Percentiles rank a stretch among this genome's conserved stretches.
Evolutionary conservation across 2,329 filamentous ascomycete genomes (phyloP).

Genomic region (Cercospora janseana): DNA sequence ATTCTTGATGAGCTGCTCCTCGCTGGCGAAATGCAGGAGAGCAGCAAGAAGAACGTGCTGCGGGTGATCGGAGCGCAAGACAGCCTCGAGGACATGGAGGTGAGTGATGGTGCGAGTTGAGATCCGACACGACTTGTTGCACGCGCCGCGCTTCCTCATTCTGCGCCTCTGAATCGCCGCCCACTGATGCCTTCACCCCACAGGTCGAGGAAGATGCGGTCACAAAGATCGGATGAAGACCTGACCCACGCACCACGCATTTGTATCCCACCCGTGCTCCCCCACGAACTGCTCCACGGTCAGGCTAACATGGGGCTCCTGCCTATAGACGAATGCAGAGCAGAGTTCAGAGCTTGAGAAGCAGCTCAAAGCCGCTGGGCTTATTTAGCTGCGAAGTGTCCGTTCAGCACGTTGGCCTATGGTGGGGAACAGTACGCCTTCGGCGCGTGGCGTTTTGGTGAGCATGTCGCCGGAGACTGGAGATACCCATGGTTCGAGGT

Average conservation of each 20-base stretch:
- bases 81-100: conserved; percentile 98
- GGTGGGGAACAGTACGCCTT: conserved; percentile 34
- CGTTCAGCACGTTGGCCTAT: conserved; percentile 23
- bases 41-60: conserved; percentile 98
- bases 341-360: conserved; percentile 32
- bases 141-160: not conserved
- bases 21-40: conserved; percentile 96
- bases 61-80: conserved; percentile 96
- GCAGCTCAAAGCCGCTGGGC: conserved; percentile 31
- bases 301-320: conserved; percentile 20
- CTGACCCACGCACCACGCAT: conserved; percentile 14
- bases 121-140: not conserved
- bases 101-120: conserved; percentile 54
- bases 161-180: conserved; percentile 25
- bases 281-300: conserved; percentile 5
- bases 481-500: conserved; percentile 26
- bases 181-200: conserved; percentile 33
- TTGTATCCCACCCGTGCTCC: conserved; percentile 19
- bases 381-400: conserved; percentile 35
- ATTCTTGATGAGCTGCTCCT: conserved; percentile 95
- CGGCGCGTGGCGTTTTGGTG: conserved; percentile 34
- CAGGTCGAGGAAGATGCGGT: conserved; percentile 44
- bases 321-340: conserved; percentile 28
- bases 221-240: conserved; percentile 63
- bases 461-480: conserved; percentile 30